phyloP scores from a whole-genome alignment of 768 basidiomycete genomes.

The Tephrocybe sp. region DNA sequence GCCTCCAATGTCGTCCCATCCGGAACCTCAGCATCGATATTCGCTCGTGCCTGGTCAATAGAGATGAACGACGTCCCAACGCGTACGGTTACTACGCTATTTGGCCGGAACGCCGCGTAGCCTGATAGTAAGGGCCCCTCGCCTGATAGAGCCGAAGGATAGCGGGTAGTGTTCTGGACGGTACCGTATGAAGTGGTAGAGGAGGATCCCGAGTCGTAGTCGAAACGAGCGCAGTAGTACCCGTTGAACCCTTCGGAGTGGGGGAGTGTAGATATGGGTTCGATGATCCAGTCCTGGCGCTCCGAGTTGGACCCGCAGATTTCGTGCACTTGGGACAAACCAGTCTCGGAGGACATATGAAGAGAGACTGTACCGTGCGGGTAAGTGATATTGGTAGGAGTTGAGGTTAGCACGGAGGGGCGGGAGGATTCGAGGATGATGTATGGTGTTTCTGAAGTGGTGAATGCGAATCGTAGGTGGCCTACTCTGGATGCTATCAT shows the following conservation, averaged over 20 bases:
- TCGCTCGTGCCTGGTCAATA: constrained; percentile 55
- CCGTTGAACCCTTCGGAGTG: constrained; percentile 42
- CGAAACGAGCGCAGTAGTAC: constrained; percentile 62
- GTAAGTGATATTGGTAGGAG: constrained; percentile 43
- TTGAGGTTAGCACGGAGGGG: constrained; percentile 56
- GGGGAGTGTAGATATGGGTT: constrained; percentile 40
- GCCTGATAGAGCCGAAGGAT: constrained; percentile 24
- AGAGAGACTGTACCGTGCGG: constrained; percentile 52
- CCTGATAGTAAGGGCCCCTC: constrained; percentile 48
- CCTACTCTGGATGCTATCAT: constrained; percentile 70
- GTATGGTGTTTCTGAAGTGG: constrained; percentile 39
- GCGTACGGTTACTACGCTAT: constrained; percentile 51
- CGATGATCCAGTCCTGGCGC: constrained; percentile 66
- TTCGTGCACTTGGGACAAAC: constrained; percentile 36
- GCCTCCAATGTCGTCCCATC: constrained; percentile 44
- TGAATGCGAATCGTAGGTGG: constrained; percentile 70
- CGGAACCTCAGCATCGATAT: constrained; percentile 46
- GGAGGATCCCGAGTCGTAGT: constrained; percentile 28
- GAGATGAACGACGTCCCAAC: constrained; percentile 80
- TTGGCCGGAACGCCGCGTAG: constrained; percentile 43
- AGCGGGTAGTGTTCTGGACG: constrained; percentile 40
- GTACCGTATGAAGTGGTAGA: constrained; percentile 38
- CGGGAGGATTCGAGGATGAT: constrained; percentile 68
- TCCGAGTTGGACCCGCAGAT: constrained; percentile 66
- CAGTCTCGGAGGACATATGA: constrained; percentile 14